Conservation (phyloP, 2,329 filamentous ascomycete genomes). For the Fonsecaea monophora region DNA sequence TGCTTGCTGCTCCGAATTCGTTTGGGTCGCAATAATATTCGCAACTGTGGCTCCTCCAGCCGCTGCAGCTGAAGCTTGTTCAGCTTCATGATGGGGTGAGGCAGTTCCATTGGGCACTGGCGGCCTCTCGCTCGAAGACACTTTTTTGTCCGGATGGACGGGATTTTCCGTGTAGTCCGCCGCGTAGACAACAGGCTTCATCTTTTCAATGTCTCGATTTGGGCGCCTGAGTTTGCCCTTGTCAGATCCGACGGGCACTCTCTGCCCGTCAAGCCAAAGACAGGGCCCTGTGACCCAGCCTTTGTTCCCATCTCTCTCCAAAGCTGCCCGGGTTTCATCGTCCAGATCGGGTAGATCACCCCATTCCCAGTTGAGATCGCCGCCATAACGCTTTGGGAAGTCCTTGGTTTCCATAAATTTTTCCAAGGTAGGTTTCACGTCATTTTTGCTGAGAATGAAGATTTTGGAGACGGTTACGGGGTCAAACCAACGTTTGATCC, state of each 20-base stretch:
- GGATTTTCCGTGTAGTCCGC: conserved; percentile 38
- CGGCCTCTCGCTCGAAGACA: conserved; percentile 14
- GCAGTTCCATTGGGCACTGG: conserved; percentile 23
- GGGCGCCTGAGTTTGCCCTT: conserved; percentile 38
- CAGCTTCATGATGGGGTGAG: conserved; percentile 29
- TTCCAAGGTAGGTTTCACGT: conserved; percentile 78
- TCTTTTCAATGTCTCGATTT: conserved; percentile 33
- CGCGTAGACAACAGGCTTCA: conserved; percentile 37
- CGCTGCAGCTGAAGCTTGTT: conserved; percentile 22
- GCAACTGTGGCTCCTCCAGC: conserved; percentile 24
- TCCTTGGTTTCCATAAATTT: conserved; percentile 81
- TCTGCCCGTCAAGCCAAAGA: conserved; percentile 39
- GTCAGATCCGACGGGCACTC: conserved; percentile 39
- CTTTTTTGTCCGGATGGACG: conserved; percentile 35
- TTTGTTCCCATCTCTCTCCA: conserved; percentile 39
- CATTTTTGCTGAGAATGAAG: conserved; percentile 77
- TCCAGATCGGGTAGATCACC: conserved; percentile 79
- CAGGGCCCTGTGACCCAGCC: conserved; percentile 40
- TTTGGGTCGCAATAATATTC: conserved; percentile 24
- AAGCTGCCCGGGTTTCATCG: conserved; percentile 45
- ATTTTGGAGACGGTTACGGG: conserved; percentile 95
- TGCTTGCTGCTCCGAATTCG: conserved; percentile 11
- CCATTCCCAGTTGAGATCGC: conserved; percentile 81
- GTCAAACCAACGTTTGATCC: conserved; percentile 91
- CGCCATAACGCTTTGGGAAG: conserved; percentile 89